phyloP scores from a whole-genome alignment of 306 rosid genomes.

The Trifolium subterraneum region DNA sequence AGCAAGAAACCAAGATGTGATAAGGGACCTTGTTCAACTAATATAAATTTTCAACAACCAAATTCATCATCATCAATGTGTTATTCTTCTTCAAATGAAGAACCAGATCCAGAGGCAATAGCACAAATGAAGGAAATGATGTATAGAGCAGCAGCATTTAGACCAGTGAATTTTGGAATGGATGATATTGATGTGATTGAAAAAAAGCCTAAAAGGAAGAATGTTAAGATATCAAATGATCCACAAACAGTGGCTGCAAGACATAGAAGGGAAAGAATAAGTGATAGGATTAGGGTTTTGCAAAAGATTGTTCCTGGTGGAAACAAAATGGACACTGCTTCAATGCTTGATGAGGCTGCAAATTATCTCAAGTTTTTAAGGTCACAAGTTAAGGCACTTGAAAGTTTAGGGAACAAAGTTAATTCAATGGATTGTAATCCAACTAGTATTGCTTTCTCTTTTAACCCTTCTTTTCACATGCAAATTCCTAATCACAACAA shows the following conservation, averaged over 20 bases:
- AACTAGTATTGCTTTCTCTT: constrained; percentile 74
- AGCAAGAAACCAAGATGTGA: constrained; percentile 72
- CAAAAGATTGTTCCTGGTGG: constrained; percentile 97
- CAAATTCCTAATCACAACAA: constrained; percentile 51
- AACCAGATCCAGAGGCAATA: constrained; percentile 86
- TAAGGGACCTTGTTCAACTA: constrained; percentile 60
- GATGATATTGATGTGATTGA: constrained; percentile 60
- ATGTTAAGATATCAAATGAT: constrained; percentile 82
- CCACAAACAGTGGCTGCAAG: constrained; percentile 99
- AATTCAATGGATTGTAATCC: constrained; percentile 65
- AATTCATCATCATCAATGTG: constrained; percentile 59
- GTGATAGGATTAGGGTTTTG: constrained; percentile 86
- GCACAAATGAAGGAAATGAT: constrained; percentile 99
- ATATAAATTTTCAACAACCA: constrained; percentile 78
- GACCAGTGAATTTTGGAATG: constrained; percentile 84
- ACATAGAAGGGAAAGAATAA: constrained; percentile 87
- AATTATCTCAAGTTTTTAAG: constrained; percentile 87
- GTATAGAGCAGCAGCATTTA: constrained; percentile 85
- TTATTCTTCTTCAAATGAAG: constrained; percentile 47
- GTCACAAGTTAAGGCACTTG: constrained; percentile 82
- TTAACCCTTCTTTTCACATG: constrained; percentile 82
- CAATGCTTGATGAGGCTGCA: constrained; percentile 98
- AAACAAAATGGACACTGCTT: constrained; percentile 96
- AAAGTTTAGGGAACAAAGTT: constrained; percentile 71
- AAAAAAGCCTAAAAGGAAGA: constrained; percentile 86